Percentiles rank a stretch among this genome's conserved stretches.
These are phyloP conservation scores for Penicillium oxalicum DNA, from an alignment of 2,329 filamentous ascomycete species.

Conservation along the genomic window DNA sequence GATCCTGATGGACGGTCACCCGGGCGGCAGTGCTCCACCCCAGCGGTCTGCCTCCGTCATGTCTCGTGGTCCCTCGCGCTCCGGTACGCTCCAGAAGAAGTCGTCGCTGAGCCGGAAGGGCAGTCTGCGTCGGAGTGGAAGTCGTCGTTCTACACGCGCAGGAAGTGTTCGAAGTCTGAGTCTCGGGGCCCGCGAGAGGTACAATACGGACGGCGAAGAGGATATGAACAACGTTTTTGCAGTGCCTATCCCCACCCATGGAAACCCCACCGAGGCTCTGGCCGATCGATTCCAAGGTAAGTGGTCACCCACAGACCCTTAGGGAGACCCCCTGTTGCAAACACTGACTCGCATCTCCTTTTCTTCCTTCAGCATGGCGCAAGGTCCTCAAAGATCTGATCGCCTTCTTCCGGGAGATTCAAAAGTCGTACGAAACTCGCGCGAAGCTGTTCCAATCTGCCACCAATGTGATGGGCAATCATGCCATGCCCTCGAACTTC, in stretches of 20 bases:
- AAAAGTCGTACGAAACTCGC: conserved; percentile 78
- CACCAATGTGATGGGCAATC: conserved; percentile 77
- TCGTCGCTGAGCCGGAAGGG: conserved; percentile 65
- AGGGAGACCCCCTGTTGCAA: background rate
- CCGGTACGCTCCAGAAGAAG: conserved; percentile 85
- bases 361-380: conserved; percentile 64
- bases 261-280: conserved; percentile 80
- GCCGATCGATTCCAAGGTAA: conserved; percentile 83
- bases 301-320: conserved; percentile 17
- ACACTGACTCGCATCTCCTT: background rate
- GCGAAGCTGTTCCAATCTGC: conserved; percentile 78
- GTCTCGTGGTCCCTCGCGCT: conserved; percentile 42
- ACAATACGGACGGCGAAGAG: conserved; percentile 47
- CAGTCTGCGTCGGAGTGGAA: conserved; percentile 73
- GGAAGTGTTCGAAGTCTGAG: conserved; percentile 79
- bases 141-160: conserved; percentile 73
- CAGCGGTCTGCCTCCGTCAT: conserved; percentile 39
- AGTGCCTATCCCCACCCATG: conserved; percentile 80
- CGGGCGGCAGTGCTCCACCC: conserved; percentile 17
- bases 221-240: conserved; percentile 75
- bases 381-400: conserved; percentile 94
- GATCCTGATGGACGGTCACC: conserved; percentile 25
- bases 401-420: conserved; percentile 86
- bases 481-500: conserved; percentile 67
- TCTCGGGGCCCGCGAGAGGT: conserved; percentile 57